Evolutionary conservation across 2,329 filamentous ascomycete species (phyloP), one percentile per base, ranked within the genome.

Genomic region (Diaporthe destruens): DNA sequence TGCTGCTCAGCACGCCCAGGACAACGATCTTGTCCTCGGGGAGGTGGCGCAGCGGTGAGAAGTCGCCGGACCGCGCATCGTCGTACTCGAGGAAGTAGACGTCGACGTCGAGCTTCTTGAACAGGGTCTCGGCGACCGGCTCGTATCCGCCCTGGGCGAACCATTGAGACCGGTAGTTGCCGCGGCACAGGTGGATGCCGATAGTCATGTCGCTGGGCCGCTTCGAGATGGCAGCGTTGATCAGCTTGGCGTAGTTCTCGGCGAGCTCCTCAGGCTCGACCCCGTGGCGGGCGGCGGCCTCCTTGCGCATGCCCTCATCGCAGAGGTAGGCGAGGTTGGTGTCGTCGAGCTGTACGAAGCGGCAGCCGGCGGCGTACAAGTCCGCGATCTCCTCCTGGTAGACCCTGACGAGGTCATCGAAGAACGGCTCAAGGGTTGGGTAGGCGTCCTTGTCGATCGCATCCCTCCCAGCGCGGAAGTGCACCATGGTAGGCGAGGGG

Each of bases 51-150:
- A 90, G 82, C 1, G 87, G 87, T 47, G 81, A 82, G 80, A 89
- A 90, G 78, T 88, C 87, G 18, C 87, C 87, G 0, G 83, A 86
- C 2, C 87, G 83, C 42, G 86, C 87, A 74, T 89, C 87, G 77
- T 90, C 87, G 78, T 87, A 90, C 79, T 90, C 87, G 76, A 90
- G 84, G 81, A 89, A 90, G 80, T 89, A 90, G 18, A 85, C 87
- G 75, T 89, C 87, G 6, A 85, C 80, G 0, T 85, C 86, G 68
- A 82, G 82, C 74, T 76, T 73, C 12, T 79, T 85, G 73, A 87
- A 87, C 77, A 85, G 82, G 12, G 84, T 85, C 42, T 72, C 72
- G 66, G 85, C 85, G 2, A 79, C 72, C 61, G 87, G 87, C 80
- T 89, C 87, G 81, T 90, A 90, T 49, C 87, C 87, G 59, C 87